phyloP scores from a whole-genome alignment of 208 protist species.

The Trypanosoma grayi region DNA sequence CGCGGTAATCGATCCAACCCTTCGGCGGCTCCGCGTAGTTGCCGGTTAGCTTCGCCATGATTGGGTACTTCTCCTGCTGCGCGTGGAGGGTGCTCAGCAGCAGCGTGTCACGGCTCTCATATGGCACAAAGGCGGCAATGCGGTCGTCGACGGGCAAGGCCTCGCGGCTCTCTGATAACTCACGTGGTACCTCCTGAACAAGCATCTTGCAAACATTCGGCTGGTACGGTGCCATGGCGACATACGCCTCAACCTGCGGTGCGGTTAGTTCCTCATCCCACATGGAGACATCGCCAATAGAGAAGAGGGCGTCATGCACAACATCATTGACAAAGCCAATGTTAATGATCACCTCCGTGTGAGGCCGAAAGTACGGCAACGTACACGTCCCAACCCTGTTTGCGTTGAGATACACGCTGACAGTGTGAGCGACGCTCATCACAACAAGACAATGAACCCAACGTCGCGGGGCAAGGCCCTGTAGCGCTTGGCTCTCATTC shows the following conservation, averaged over 20 bases:
- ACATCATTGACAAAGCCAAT: conserved; percentile 52
- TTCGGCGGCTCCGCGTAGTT: conserved; percentile 62
- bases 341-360: conserved; percentile 48
- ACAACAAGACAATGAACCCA: conserved; percentile 75
- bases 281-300: conserved; percentile 59
- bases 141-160: conserved; percentile 38
- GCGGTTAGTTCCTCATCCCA: conserved; percentile 71
- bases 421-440: conserved; percentile 43
- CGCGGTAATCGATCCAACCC: conserved; percentile 68
- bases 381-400: conserved; percentile 49
- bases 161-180: conserved; percentile 22
- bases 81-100: conserved; percentile 47
- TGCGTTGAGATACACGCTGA: conserved; percentile 72
- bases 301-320: conserved; percentile 48
- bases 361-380: conserved; percentile 46
- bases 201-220: conserved; percentile 42
- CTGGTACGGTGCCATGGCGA: conserved; percentile 31
- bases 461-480: conserved; percentile 43
- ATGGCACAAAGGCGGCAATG: conserved; percentile 64
- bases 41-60: conserved; percentile 67
- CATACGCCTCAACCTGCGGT: conserved; percentile 65
- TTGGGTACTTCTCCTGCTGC: conserved; percentile 14
- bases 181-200: conserved; percentile 49
- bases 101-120: conserved; percentile 53
- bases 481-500: conserved; percentile 66